Percentiles rank a stretch among this genome's conserved stretches.
Evolutionary conservation across 2,329 filamentous ascomycete genomes (phyloP).

Genomic region (Trichoderma guizhouense): DNA sequence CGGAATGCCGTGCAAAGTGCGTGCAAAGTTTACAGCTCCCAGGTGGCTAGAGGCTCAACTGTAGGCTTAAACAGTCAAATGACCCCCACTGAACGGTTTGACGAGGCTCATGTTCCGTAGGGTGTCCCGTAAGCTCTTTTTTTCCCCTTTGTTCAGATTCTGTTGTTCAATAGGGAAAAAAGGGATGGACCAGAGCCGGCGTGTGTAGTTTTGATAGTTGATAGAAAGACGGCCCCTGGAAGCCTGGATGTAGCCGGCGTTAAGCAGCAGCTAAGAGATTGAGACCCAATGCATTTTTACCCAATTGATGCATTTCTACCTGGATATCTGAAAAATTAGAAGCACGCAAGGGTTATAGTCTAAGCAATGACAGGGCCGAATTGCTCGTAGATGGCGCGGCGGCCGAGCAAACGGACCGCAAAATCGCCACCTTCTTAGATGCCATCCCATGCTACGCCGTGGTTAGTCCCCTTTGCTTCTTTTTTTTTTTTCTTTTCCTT

Average conservation of each 20-base stretch:
- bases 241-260: not conserved
- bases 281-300: not conserved
- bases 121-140: not conserved
- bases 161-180: not conserved
- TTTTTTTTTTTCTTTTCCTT: not conserved
- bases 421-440: not conserved
- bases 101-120: not conserved
- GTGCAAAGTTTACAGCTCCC: not conserved
- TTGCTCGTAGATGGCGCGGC: not conserved
- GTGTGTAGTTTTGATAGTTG: not conserved
- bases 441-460: not conserved
- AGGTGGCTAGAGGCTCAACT: not conserved
- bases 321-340: not conserved
- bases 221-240: not conserved
- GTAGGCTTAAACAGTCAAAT: not conserved
- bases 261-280: not conserved
- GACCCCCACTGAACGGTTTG: not conserved
- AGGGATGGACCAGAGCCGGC: not conserved
- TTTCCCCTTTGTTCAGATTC: not conserved
- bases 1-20: not conserved
- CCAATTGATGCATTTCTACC: not conserved
- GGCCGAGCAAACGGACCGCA: not conserved
- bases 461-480: not conserved
- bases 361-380: not conserved
- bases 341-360: not conserved